Base-by-base conservation (phyloP, 768 basidiomycete genomes). In the Hydnum rufescens region DNA sequence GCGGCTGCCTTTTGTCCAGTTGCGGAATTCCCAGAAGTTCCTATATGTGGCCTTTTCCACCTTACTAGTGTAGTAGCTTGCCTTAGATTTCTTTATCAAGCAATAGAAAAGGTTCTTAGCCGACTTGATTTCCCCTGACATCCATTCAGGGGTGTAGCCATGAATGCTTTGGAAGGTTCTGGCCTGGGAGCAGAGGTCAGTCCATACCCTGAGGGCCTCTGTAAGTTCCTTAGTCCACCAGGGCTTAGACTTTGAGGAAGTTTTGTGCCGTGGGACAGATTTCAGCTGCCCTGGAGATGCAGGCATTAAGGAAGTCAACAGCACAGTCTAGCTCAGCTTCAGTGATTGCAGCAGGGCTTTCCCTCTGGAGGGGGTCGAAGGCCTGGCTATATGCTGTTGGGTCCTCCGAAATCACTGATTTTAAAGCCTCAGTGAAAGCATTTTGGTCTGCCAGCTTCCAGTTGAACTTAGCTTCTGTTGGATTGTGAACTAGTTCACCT, bases 401-500 rank as follows among this genome's bases (percentile, higher is more conserved):
- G 23, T 52, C 5, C 8, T 25, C 19, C 6, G 34, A 19, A 6
- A 52, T 5, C 18, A 42, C 25, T 4, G 3, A 26, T 2, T 42
- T 13, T 28, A 52, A 39, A 3, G 30, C 13, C n/a, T 52, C 53
- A 2, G 16, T 53, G 48, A 54, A 54, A 25, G 22, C 32, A 3
- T 18, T 18, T 4, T 18, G 49, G 4, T 53, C 48, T 4, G 28
- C n/a, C 5, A 28, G n/a, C 22, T 50, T 48, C 26, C 32, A 53
- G 52, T 53, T 53, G 18, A 19, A 28, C 31, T 32, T 49, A 31
- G 39, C 23, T 4, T 53, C 42, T 5, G 32, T 29, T n/a, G 39
- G 5, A 13, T 54, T 52, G 1, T 4, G 26, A 22, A 54, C 25
- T 2, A 32, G 22, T 43, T 3, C 30, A 3, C 23, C 16, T 26